Base-by-base conservation (phyloP, 208 protist genomes). In the Crithidia acanthocephali region DNA sequence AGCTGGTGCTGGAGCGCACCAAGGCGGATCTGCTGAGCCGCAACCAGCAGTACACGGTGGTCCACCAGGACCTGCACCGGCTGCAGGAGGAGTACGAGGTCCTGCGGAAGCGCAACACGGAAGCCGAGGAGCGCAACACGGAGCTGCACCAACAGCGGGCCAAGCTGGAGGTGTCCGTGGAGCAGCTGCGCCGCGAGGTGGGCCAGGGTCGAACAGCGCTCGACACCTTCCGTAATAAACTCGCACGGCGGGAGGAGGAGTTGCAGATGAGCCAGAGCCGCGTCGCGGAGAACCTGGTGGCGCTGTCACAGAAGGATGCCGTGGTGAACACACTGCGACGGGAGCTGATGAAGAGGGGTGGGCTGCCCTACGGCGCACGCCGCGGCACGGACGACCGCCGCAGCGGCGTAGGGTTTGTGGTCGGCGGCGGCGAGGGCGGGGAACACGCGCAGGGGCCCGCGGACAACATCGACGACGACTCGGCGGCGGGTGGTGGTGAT, bases 261-360 rank as follows among this genome's bases (percentile, higher is more conserved):
- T 71, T 92, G 59, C 80, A 91, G 59, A 52, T 71, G 47, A 68
- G 81, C 27, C 86, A 93, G 57, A 82, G 85, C 62, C 86, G 87
- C 35, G 85, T 94, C 11, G 84, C 91, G 0, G 87, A 93, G 61
- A 80, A 79, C 18, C 74, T 95, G 7, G 84, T 95, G 5, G 58
- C 79, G n/a, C 61, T 95, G 9, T 89, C 91, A 15, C 86, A 92
- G 67, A 92, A 92, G 68, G 87, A 93, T 53, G 85, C 84, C 6
- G 86, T 80, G 50, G 90, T 94, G 44, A 77, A 77, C 23, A 91
- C 84, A 44, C 72, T 95, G 47, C 81, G 80, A 27, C 86, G 88
- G 1, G 86, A 95, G 63, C 59, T 95, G 55, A 79, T 80, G 33
- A 84, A 86, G 72, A 75, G 62, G 58, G 80, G 80, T 13, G 77